These are phyloP conservation scores for Acer yangbiense DNA, from an alignment of 345 rosid species.

Conservation along the genomic window DNA sequence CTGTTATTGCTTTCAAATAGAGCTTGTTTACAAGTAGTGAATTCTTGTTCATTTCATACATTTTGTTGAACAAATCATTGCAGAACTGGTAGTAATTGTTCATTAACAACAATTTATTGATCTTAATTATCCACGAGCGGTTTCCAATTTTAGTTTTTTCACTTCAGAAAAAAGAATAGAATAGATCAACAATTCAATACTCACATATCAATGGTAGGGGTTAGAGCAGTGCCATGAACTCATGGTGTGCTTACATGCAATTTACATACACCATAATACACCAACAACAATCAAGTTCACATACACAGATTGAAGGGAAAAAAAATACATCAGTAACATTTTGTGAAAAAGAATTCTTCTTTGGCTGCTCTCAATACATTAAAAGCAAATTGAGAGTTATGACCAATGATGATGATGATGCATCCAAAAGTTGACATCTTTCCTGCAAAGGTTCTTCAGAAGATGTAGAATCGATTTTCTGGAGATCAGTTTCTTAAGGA, in stretches of 20 bases:
- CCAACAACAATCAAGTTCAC: background rate
- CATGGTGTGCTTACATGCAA: background rate
- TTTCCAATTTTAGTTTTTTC: too few species aligned
- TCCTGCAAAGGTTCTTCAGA: slow-evolving; percentile 9
- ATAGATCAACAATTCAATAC: background rate
- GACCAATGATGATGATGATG: background rate
- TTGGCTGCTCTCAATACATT: background rate
- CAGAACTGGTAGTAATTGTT: too few species aligned
- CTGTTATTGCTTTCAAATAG: slow-evolving; percentile 3
- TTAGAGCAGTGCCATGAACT: background rate
- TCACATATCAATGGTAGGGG: background rate
- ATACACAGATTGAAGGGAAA: too few species aligned
- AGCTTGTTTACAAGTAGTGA: background rate
- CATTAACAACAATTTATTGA: too few species aligned
- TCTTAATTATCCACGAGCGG: too few species aligned
- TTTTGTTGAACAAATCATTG: too few species aligned
- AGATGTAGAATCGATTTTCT: background rate
- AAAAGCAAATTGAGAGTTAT: slow-evolving; percentile 18
- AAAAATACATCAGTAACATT: background rate
- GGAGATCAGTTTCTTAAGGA: background rate
- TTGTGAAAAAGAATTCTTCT: slow-evolving; percentile 4
- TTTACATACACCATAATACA: background rate
- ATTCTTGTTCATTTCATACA: too few species aligned
- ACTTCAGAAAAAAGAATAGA: too few species aligned
- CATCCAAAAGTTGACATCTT: background rate